Evolutionary conservation across 2,329 filamentous ascomycete species (phyloP), one percentile per base, ranked within the genome.

Genomic region (Helotiales sp.): DNA sequence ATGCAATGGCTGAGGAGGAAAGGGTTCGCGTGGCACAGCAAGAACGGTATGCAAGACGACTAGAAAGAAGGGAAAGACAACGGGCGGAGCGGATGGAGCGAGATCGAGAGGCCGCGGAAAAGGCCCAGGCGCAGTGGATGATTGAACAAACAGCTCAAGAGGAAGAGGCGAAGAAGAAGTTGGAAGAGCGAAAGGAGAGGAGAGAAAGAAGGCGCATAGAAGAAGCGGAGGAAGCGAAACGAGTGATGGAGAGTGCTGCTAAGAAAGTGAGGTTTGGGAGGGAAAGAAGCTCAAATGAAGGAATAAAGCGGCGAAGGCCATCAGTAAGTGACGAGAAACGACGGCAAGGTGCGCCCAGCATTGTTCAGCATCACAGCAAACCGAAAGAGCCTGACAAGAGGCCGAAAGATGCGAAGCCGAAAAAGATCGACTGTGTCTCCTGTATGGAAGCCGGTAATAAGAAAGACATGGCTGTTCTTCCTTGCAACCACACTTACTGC

Each of bases 401-500:
- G 40, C 9, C 19, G 3, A 33, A 48, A 19, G 46, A 17, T 3
- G 12, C 46, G 27, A 44, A 36, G 36, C 7, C 25, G 9, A 51
- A 56, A 24, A 56, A 42, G 34, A 38, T 52, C 15, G 59, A 66
- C 25, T 67, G 64, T 46, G 56, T 61, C 13, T 61, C 58, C 10
- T 67, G 63, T 24, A 62, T 67, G 59, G 61, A 63, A 34, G 19
- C 47, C 22, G 53, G 52, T 8, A 54, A 59, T 2, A 59, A 59
- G 29, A 42, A 30, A 5, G 54, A 62, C 2, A 61, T 64, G 55
- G 48, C 38, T 15, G 29, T 59, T 8, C 38, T 66, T 1, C 36
- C 57, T 5, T 67, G 64, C 27, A 58, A 63, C 10, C 64, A 67
- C 24, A 40, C 42, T 2, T 67, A 66, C 33, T 65, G 63, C 22